Percentiles rank a stretch among this genome's conserved stretches.
phyloP scores from a whole-genome alignment of 2,329 filamentous ascomycete genomes.

The Magnaporthiopsis incrustans region DNA sequence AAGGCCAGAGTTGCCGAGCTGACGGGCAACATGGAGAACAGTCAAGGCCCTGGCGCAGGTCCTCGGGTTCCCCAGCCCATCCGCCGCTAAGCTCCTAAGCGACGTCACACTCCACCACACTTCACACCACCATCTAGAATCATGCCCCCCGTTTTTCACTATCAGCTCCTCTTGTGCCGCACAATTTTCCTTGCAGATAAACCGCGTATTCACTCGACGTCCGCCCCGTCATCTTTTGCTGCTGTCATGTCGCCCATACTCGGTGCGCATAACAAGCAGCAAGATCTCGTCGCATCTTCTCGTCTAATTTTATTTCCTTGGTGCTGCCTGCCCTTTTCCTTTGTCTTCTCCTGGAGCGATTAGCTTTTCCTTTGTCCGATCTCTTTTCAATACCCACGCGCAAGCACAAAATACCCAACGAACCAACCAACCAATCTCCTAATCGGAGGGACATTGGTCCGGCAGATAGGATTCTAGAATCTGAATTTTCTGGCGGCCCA shows the following conservation, averaged over 20 bases:
- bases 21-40: conserved; percentile 71
- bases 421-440: neutral
- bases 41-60: conserved; percentile 26
- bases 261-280: neutral
- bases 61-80: neutral
- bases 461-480: neutral
- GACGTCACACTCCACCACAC: too few species aligned
- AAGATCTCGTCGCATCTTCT: neutral
- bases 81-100: neutral
- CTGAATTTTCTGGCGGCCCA: neutral
- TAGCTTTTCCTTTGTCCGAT: neutral
- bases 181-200: neutral
- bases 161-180: neutral
- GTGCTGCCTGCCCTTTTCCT: conserved; percentile 10
- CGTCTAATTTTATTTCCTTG: conserved; percentile 6
- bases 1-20: conserved; percentile 94
- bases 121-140: neutral
- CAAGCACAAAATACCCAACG: neutral
- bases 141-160: neutral
- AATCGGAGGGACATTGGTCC: neutral
- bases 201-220: neutral
- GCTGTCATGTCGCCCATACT: neutral
- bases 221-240: neutral
- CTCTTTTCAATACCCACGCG: neutral
- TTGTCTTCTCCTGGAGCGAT: neutral